Evolutionary conservation across 2,329 filamentous ascomycete genomes (phyloP).

Genomic region (Botryotinia narcissicola): DNA sequence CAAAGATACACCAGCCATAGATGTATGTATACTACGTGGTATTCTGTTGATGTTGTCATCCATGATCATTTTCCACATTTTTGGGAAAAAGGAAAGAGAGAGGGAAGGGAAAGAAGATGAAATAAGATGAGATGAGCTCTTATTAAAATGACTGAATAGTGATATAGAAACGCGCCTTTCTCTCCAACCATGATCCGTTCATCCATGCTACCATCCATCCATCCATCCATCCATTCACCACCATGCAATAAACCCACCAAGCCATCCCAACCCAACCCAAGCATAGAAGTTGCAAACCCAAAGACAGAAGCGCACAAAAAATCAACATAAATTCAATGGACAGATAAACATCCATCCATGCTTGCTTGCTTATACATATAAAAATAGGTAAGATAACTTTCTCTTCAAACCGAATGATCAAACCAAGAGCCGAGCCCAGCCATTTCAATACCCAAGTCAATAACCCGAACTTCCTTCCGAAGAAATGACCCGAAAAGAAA

Average conservation of each 20-base stretch:
- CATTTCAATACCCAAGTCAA: background rate
- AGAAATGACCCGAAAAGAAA: background rate
- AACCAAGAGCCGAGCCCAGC: background rate
- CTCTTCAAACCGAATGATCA: background rate
- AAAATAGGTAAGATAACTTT: background rate
- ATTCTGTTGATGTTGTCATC: background rate
- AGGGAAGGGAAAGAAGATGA: background rate
- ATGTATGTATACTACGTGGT: background rate
- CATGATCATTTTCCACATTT: background rate
- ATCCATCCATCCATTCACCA: background rate
- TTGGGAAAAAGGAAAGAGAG: too few species aligned
- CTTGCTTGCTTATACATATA: background rate
- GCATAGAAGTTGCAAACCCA: too few species aligned
- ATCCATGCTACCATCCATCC: background rate
- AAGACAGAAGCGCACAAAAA: background rate
- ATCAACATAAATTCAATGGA: background rate
- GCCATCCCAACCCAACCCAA: background rate
- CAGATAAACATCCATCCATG: background rate
- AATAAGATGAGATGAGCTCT: background rate
- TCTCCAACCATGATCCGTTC: background rate
- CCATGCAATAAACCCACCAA: background rate
- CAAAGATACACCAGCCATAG: background rate
- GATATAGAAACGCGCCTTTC: background rate
- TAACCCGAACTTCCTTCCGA: background rate
- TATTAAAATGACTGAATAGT: background rate